These are phyloP conservation scores for Populus hybrid DNA, from an alignment of 441 rosid genomes.

Conservation along the genomic window DNA sequence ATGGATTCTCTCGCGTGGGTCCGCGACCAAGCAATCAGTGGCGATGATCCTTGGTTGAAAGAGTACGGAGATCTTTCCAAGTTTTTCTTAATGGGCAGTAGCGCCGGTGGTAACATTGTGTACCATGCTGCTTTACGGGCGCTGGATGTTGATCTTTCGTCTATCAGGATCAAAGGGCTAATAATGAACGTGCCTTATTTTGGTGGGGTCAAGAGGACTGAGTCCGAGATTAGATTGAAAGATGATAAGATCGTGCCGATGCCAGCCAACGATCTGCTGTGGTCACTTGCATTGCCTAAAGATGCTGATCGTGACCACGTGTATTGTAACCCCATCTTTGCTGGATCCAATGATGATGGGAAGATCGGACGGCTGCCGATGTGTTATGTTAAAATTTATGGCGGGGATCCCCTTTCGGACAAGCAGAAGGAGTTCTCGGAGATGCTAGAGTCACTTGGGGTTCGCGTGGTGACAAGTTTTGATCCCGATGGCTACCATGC, in stretches of 20 bases:
- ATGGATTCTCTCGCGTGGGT: conserved; percentile 66
- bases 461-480: conserved; percentile 42
- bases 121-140: conserved; percentile 56
- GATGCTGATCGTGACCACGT: conserved; percentile 71
- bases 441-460: conserved; percentile 51
- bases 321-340: conserved; percentile 51
- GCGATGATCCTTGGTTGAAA: conserved; percentile 56
- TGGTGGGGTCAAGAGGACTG: conserved; percentile 59
- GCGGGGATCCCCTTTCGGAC: conserved; percentile 70
- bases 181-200: conserved; percentile 65
- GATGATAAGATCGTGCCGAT: conserved; percentile 55
- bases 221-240: conserved; percentile 45
- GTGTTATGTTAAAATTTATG: conserved; percentile 48
- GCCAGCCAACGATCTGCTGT: conserved; percentile 50
- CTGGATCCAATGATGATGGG: conserved; percentile 20
- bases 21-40: conserved; percentile 42
- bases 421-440: conserved; percentile 53
- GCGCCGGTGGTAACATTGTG: conserved; percentile 73
- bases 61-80: conserved; percentile 49
- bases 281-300: conserved; percentile 65
- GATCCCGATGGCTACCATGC: conserved; percentile 58
- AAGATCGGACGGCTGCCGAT: conserved; percentile 48
- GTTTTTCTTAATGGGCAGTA: conserved; percentile 64
- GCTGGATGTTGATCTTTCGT: conserved; percentile 40
- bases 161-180: conserved; percentile 59